Evolutionary conservation across 148 eudicot species (phyloP).

Genomic region (Vaccinium darrowii): DNA sequence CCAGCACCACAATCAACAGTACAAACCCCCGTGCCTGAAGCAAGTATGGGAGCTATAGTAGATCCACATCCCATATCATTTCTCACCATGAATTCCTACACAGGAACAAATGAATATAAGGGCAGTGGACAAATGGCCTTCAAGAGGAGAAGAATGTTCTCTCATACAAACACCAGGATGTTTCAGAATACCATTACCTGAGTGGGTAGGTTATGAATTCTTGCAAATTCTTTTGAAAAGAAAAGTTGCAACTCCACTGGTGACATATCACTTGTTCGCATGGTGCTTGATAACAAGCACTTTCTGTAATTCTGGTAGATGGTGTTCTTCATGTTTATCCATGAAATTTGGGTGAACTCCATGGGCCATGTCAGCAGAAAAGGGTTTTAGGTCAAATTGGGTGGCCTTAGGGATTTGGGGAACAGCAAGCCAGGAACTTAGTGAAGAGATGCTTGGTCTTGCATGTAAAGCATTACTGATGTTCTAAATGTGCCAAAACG

Average conservation of each 20-base stretch:
- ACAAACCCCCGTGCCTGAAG: constrained; percentile 90
- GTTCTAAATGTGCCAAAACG: too few relatives aligned
- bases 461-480: too few relatives aligned
- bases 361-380: constrained; percentile 98
- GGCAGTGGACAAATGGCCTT: constrained; percentile 23
- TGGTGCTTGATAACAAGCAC: constrained; percentile 96
- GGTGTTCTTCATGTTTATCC: constrained; percentile 94
- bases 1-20: constrained; percentile 76
- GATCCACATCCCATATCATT: constrained; percentile 99
- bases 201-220: constrained; percentile 74
- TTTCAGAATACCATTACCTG: constrained; percentile 73
- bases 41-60: constrained; percentile 95
- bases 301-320: constrained; percentile 84
- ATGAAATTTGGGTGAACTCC: constrained; percentile 93
- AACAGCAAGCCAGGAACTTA: too few relatives aligned
- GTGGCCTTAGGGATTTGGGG: too few relatives aligned
- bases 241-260: constrained; percentile 85
- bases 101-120: constrained; percentile 9
- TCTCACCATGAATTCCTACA: constrained; percentile 94
- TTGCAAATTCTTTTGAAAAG: constrained; percentile 90
- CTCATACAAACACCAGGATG: not conserved
- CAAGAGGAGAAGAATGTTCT: not conserved
- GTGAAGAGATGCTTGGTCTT: too few relatives aligned
- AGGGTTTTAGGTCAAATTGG: too few relatives aligned
- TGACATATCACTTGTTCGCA: constrained; percentile 96